These are phyloP conservation scores for Crithidia fasciculata DNA, from an alignment of 208 protist genomes.

Conservation along the genomic window DNA sequence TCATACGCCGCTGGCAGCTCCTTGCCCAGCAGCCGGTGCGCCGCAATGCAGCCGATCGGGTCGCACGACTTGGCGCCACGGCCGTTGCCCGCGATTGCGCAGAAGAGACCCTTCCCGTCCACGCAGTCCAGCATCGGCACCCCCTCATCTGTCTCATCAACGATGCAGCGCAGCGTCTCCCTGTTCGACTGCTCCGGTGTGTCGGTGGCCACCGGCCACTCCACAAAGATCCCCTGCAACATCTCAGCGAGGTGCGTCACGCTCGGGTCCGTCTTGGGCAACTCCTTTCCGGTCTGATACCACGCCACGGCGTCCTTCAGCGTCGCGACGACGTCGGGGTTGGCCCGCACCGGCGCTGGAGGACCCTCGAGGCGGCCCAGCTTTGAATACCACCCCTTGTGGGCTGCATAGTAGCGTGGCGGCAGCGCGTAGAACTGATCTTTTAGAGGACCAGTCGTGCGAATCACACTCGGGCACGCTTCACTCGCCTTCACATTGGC, in stretches of 20 bases:
- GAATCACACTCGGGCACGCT: constrained; percentile 26
- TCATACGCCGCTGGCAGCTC: constrained; percentile 11
- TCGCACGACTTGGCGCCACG: constrained; percentile 34
- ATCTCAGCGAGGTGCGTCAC: neutral
- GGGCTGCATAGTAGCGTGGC: constrained; percentile 33
- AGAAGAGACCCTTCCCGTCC: constrained; percentile 26
- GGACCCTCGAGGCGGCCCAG: constrained; percentile 11
- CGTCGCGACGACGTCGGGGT: neutral
- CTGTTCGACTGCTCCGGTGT: neutral
- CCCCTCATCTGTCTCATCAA: constrained; percentile 15
- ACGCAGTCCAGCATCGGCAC: constrained; percentile 27
- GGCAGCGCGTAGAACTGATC: constrained; percentile 34
- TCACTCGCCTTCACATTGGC: constrained; percentile 25
- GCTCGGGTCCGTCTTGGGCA: constrained; percentile 4
- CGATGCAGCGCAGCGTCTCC: constrained; percentile 21
- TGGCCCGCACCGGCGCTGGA: neutral
- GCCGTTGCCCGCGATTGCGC: constrained; percentile 28
- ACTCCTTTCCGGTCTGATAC: constrained; percentile 18
- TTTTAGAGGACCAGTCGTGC: constrained; percentile 5
- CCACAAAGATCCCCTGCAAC: constrained; percentile 8
- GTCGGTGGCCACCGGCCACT: constrained; percentile 21
- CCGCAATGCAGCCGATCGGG: constrained; percentile 35
- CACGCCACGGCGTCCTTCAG: constrained; percentile 22
- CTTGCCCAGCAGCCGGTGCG: constrained; percentile 28
- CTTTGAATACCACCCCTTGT: constrained; percentile 37